These are phyloP conservation scores for Cryptosporidium andersoni DNA, from an alignment of 169 alveolate species.

Conservation along the genomic window DNA sequence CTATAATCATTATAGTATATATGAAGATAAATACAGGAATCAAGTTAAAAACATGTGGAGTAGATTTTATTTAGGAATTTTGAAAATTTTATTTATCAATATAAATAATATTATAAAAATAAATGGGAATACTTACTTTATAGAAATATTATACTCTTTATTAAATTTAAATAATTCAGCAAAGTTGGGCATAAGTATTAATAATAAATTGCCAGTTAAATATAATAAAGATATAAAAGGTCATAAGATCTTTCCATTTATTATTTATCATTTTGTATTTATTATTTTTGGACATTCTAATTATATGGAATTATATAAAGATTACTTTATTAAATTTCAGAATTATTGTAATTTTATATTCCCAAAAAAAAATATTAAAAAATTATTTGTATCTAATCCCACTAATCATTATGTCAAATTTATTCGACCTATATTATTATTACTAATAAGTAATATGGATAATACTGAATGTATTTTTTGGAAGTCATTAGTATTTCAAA, in stretches of 20 bases:
- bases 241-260: not conserved
- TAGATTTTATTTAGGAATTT: constrained; percentile 1
- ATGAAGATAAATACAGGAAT: not conserved
- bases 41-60: not conserved
- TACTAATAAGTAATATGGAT: constrained; percentile 10
- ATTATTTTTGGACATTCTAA: constrained; percentile 4
- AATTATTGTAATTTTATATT: constrained; percentile 13
- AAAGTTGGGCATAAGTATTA: not conserved
- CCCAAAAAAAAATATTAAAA: not conserved
- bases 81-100: constrained; percentile 5
- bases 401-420: constrained; percentile 10
- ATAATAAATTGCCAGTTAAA: not conserved
- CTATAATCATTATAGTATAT: constrained; percentile 1
- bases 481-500: constrained; percentile 37
- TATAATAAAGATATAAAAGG: not conserved
- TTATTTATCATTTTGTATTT: constrained; percentile 23
- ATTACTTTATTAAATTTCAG: not conserved
- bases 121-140: not conserved
- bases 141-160: not conserved
- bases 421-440: constrained; percentile 22
- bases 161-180: not conserved
- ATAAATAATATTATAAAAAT: not conserved
- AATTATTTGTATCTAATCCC: constrained; percentile 1
- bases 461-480: constrained; percentile 42
- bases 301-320: constrained; percentile 5